phyloP scores from a whole-genome alignment of 495 filamentous ascomycete genomes.

The Aspergillus cavernicola region DNA sequence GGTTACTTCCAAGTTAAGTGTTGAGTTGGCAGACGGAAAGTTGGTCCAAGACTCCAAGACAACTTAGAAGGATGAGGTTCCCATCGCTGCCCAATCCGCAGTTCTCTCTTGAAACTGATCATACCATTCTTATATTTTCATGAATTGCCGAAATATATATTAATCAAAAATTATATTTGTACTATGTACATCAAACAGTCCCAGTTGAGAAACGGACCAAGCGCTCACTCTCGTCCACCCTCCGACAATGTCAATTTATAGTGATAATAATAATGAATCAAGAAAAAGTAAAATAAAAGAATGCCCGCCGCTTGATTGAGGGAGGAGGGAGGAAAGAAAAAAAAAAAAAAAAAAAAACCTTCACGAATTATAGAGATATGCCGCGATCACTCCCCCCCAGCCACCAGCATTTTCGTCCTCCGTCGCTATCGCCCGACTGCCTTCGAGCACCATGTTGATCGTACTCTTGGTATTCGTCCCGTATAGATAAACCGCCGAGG shows the following conservation, averaged over 20 bases:
- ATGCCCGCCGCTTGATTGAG: too few species aligned
- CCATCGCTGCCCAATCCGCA: constrained; percentile 12
- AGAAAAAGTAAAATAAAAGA: background rate
- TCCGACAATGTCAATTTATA: too few species aligned
- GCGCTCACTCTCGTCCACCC: too few species aligned
- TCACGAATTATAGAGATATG: constrained; percentile 30
- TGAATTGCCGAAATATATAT: background rate
- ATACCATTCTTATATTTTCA: too few species aligned
- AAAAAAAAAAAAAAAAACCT: background rate
- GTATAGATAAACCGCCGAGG: constrained; percentile 35
- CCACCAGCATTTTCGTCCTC: constrained; percentile 48
- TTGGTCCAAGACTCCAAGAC: too few species aligned
- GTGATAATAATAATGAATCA: background rate
- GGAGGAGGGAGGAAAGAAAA: too few species aligned
- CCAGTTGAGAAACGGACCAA: too few species aligned
- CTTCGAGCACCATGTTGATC: constrained; percentile 39
- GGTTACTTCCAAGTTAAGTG: too few species aligned
- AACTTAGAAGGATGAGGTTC: background rate
- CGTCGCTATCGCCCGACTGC: constrained; percentile 25
- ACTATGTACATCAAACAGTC: too few species aligned
- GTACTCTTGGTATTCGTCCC: constrained; percentile 40
- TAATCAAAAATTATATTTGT: too few species aligned
- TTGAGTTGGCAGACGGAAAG: constrained; percentile 6
- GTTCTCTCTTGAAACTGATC: too few species aligned
- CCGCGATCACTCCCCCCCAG: constrained; percentile 58